phyloP scores from a whole-genome alignment of 73 alveolate species.

The Stentor coeruleus region DNA sequence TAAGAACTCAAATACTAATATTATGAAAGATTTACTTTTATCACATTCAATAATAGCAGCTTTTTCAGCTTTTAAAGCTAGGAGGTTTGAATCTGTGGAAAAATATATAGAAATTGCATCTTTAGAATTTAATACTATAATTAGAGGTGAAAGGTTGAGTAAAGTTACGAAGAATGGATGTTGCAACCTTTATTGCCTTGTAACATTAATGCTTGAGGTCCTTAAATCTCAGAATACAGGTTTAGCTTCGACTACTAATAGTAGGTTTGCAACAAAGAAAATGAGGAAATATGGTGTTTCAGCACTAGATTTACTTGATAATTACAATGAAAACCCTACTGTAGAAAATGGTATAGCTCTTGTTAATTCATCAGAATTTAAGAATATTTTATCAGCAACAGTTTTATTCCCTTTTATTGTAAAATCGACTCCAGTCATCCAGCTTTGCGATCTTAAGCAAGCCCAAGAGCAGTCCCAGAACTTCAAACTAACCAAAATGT shows the following conservation, averaged over 20 bases:
- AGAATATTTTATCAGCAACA: background rate
- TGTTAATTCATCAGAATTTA: background rate
- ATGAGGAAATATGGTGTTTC: background rate
- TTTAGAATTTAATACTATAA: background rate
- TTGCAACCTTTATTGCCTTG: background rate
- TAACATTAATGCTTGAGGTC: background rate
- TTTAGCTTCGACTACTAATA: background rate
- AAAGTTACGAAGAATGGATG: background rate
- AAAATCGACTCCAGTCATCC: background rate
- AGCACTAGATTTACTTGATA: constrained; percentile 2
- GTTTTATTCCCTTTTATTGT: constrained; percentile 12
- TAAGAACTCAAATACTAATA: background rate
- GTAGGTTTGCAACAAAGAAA: background rate
- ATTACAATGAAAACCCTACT: constrained; percentile 1
- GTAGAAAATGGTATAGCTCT: background rate
- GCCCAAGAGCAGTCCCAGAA: background rate
- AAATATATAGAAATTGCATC: background rate
- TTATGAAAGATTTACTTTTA: background rate
- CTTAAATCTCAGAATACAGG: background rate
- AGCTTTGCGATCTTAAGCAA: background rate
- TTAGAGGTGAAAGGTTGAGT: background rate
- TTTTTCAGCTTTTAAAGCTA: background rate
- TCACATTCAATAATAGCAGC: background rate
- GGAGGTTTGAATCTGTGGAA: constrained; percentile 1
- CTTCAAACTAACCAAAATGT: background rate